phyloP scores from a whole-genome alignment of 352 stramenopile genomes.

The Phytopythium chamaehyphon region DNA sequence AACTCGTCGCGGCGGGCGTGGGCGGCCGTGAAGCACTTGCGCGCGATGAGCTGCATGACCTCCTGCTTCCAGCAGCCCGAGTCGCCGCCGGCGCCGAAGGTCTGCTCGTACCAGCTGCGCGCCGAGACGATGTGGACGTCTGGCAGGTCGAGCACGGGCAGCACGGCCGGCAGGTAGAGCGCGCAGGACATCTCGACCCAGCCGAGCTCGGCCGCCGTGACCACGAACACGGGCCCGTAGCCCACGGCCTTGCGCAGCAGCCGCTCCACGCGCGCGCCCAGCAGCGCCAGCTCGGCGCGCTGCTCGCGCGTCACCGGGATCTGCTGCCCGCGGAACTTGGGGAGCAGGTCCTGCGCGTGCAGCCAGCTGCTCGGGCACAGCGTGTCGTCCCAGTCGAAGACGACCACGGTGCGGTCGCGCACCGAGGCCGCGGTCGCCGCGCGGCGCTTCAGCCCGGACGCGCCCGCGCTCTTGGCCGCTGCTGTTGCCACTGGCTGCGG shows the following conservation, averaged over 20 bases:
- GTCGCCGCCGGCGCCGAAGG: slow-evolving; percentile 69
- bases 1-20: slow-evolving; percentile 26
- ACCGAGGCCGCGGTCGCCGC: slow-evolving; percentile 17
- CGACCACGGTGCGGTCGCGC: slow-evolving; percentile 76
- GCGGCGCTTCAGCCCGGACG: slow-evolving; percentile 18
- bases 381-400: slow-evolving; percentile 89
- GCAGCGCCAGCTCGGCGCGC: slow-evolving; percentile 51
- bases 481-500: not conserved
- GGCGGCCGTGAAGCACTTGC: slow-evolving; percentile 63
- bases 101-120: slow-evolving; percentile 85
- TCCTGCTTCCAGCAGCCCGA: slow-evolving; percentile 82
- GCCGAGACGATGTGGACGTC: slow-evolving; percentile 87
- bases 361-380: slow-evolving; percentile 85
- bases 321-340: slow-evolving; percentile 74
- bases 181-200: slow-evolving; percentile 84
- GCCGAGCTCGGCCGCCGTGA: slow-evolving; percentile 75
- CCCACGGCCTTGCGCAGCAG: slow-evolving; percentile 69
- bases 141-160: slow-evolving; percentile 56
- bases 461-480: slow-evolving; percentile 4
- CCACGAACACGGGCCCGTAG: slow-evolving; percentile 82
- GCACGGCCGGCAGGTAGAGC: slow-evolving; percentile 67
- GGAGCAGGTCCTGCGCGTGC: slow-evolving; percentile 72
- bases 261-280: slow-evolving; percentile 56
- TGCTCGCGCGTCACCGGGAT: slow-evolving; percentile 53
- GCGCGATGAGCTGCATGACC: slow-evolving; percentile 83